Evolutionary conservation across 352 stramenopile species (phyloP).

Genomic region (Phytopythium cucurbitacearum): DNA sequence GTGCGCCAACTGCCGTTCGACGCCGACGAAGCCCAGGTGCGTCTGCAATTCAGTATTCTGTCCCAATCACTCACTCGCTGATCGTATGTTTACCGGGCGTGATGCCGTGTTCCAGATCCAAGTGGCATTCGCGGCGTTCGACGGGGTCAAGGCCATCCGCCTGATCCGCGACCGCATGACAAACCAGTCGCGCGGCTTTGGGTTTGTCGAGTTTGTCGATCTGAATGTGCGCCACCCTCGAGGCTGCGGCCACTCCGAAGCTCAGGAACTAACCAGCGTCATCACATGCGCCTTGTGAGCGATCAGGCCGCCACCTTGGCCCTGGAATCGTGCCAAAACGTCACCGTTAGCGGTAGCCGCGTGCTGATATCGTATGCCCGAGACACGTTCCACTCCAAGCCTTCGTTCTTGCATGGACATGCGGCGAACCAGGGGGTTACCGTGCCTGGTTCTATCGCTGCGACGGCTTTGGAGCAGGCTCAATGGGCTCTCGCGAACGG

Average conservation of each 20-base stretch:
- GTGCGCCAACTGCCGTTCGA: conserved; percentile 68
- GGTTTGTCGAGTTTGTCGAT: conserved; percentile 74
- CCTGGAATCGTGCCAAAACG: conserved; percentile 19
- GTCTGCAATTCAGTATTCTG: conserved; percentile 3
- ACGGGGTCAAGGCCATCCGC: conserved; percentile 65
- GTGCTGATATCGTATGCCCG: conserved; percentile 60
- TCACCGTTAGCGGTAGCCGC: conserved; percentile 30
- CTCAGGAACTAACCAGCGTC: neutral
- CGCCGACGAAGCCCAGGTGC: conserved; percentile 73
- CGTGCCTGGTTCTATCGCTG: conserved; percentile 27
- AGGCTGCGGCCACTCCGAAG: too few relatives aligned
- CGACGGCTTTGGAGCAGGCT: conserved; percentile 69
- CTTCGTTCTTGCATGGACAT: neutral
- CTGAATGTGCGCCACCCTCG: conserved; percentile 35
- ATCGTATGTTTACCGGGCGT: neutral
- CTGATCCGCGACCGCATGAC: conserved; percentile 70
- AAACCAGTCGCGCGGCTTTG: conserved; percentile 66
- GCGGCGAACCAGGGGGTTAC: too few relatives aligned
- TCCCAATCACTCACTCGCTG: neutral
- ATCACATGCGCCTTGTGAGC: conserved; percentile 9
- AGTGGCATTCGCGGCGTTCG: conserved; percentile 56
- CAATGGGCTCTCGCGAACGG: conserved; percentile 77
- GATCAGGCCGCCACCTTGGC: conserved; percentile 21
- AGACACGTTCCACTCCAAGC: conserved; percentile 28
- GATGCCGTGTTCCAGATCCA: conserved; percentile 41